Conservation (phyloP, 805 yeast genomes). For the Teunomyces lycoperdinae region DNA sequence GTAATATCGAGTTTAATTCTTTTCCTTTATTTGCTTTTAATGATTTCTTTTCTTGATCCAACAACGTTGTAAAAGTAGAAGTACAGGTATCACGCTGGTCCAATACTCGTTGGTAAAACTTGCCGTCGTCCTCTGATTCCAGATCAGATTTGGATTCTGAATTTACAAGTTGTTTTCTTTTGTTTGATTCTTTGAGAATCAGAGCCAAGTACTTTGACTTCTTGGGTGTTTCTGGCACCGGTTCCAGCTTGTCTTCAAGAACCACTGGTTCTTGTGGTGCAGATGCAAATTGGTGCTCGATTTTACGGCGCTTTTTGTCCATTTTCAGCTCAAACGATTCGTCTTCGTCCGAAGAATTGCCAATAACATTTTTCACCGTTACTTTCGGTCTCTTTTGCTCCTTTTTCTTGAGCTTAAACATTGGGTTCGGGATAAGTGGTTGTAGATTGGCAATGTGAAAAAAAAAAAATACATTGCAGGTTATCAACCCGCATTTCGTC, state of each 20-base stretch:
- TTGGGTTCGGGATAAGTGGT: constrained; percentile 26
- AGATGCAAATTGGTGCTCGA: neutral
- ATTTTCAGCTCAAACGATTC: neutral
- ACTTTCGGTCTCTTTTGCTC: constrained; percentile 1
- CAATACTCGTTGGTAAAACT: neutral
- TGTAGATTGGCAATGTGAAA: neutral
- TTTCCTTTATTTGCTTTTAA: neutral
- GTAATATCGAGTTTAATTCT: neutral
- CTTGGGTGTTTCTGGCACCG: neutral
- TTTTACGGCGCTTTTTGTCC: neutral
- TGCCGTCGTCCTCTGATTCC: neutral
- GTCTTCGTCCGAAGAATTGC: neutral
- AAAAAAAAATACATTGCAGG: neutral
- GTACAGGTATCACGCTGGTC: neutral
- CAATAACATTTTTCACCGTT: neutral
- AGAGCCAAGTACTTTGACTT: constrained; percentile 27
- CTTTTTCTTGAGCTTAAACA: constrained; percentile 21
- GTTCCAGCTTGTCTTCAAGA: neutral
- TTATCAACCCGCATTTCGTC: neutral
- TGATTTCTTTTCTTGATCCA: neutral
- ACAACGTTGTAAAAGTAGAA: neutral
- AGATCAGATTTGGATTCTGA: constrained; percentile 22
- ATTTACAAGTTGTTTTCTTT: constrained; percentile 45
- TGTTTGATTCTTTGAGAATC: constrained; percentile 41
- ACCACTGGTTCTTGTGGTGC: neutral